Percentiles rank a stretch among this genome's conserved stretches.
These are phyloP conservation scores for Vicia villosa DNA, from an alignment of 306 rosid genomes.

Conservation along the genomic window DNA sequence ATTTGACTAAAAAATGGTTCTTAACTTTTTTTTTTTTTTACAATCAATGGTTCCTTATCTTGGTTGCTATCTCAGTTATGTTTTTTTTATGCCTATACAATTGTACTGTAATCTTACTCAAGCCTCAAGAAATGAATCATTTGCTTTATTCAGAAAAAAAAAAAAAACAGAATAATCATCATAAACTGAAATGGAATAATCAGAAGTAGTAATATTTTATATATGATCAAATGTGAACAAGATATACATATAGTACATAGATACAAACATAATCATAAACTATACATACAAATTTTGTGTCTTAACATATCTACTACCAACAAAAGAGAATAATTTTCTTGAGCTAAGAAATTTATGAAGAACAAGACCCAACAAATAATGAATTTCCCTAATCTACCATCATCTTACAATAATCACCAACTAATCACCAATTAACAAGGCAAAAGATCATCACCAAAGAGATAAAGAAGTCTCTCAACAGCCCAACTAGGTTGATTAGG, in stretches of 20 bases:
- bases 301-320: background rate
- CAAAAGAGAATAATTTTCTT: background rate
- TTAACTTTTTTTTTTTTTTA: no score
- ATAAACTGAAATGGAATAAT: background rate
- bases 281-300: slow-evolving; percentile 11
- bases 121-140: background rate
- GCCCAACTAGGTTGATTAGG: slow-evolving; percentile 81
- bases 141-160: background rate
- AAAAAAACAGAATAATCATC: background rate
- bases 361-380: slow-evolving; percentile 21
- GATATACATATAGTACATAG: background rate
- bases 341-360: background rate
- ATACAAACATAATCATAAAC: background rate
- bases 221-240: background rate
- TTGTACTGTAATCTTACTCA: background rate
- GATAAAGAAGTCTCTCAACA: slow-evolving; percentile 79
- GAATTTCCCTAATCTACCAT: slow-evolving; percentile 15
- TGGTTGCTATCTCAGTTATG: no score
- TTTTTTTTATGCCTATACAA: background rate
- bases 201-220: background rate
- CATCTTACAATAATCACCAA: background rate
- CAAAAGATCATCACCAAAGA: slow-evolving; percentile 75
- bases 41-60: no score
- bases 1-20: no score
- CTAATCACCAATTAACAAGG: slow-evolving; percentile 25